phyloP scores from a whole-genome alignment of 1,284 basidiomycete species.

The Ceratobasidium sp. region DNA sequence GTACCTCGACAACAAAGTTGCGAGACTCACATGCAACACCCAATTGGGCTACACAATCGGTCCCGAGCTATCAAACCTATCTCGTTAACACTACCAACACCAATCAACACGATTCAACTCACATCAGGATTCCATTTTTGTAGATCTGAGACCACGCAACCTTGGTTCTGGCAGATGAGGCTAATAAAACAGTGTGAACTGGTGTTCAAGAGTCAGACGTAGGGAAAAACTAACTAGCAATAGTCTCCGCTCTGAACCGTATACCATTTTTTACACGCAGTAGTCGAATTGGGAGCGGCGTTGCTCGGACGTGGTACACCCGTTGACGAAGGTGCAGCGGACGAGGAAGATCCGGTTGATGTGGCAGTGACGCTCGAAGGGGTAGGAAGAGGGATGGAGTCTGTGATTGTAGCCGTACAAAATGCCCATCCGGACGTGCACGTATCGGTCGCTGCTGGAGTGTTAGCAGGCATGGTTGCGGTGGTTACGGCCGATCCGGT shows the following conservation, averaged over 20 bases:
- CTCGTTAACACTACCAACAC: neutral
- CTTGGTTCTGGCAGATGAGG: constrained; percentile 28
- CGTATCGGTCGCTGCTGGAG: no score
- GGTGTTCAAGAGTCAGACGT: neutral
- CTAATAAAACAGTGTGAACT: neutral
- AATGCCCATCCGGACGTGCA: no score
- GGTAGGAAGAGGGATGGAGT: no score
- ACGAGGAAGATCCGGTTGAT: no score
- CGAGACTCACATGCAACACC: constrained; percentile 25
- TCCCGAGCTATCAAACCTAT: constrained; percentile 1
- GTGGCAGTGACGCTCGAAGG: no score
- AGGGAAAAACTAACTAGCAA: constrained; percentile 14
- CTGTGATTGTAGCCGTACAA: no score
- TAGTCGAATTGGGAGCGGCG: constrained; percentile 9
- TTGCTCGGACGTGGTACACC: constrained; percentile 27
- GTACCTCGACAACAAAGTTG: no score
- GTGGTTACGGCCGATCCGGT: no score
- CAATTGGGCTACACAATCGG: constrained; percentile 20
- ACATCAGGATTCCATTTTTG: constrained; percentile 21
- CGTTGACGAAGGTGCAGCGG: neutral
- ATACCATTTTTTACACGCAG: constrained; percentile 19
- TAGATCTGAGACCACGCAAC: constrained; percentile 5
- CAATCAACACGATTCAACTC: neutral
- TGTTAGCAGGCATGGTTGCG: no score
- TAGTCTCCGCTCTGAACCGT: constrained; percentile 28